Conservation (phyloP, 345 rosid species). For the Citrus cavaleriei region DNA sequence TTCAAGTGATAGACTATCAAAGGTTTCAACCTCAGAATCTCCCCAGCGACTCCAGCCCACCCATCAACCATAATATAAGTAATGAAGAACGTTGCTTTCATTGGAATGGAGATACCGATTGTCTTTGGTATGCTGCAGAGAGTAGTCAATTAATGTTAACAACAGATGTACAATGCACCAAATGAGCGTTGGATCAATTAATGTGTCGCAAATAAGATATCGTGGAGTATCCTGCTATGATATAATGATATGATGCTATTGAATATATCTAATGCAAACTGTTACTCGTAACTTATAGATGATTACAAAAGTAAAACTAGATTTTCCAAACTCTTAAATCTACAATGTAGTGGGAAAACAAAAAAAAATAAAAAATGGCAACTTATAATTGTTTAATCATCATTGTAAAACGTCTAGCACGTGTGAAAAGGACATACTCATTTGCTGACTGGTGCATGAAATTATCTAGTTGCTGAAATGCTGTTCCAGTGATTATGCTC, state of each 20-base stretch:
- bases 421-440: constrained; percentile 51
- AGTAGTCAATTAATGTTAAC: not conserved
- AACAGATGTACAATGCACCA: not conserved
- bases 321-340: not conserved
- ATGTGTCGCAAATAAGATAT: not conserved
- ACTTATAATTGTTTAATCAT: not conserved
- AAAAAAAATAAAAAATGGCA: not conserved
- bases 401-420: not conserved
- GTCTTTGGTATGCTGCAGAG: constrained; percentile 79
- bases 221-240: not conserved
- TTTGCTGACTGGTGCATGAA: constrained; percentile 84
- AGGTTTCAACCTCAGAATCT: constrained; percentile 77
- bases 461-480: constrained; percentile 81
- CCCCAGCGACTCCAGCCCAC: constrained; percentile 98
- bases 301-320: not conserved
- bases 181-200: not conserved
- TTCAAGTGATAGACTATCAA: constrained; percentile 79
- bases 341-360: not conserved
- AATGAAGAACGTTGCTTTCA: constrained; percentile 96
- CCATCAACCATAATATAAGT: constrained; percentile 96
- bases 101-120: constrained; percentile 83
- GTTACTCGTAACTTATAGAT: not conserved
- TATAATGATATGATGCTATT: not conserved
- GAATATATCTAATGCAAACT: not conserved
- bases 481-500: constrained; percentile 88